Evolutionary conservation across 306 rosid species (phyloP), one percentile per base, ranked within the genome.

Genomic region (Fragaria nilgerrensis): DNA sequence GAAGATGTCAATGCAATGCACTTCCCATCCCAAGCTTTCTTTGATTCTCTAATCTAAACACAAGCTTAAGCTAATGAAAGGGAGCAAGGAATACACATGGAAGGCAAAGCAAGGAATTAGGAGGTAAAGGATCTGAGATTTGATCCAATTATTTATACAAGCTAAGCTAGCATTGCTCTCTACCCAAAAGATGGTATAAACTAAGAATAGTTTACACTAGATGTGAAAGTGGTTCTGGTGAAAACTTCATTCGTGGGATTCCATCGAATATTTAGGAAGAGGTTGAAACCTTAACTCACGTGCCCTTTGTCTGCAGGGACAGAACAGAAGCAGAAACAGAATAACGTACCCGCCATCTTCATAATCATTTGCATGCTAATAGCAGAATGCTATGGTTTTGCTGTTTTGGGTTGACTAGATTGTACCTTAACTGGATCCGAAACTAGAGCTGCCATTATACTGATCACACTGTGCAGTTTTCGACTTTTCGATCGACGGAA

Each of bases 311-410:
- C 55, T 32, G 44, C 41, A 37, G 8, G 53, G 68, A 41, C 77
- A 61, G 63, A 48, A 59, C 53, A 59, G 36, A 67, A 17, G 59
- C 11, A 6, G 9, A 10, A 17, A 32, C 45, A 29, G 27, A 67
- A 44, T 58, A 52, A 55, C 75, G 78, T 81, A 55, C 39, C 68
- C 67, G 80, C 55, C 80, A 69, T 68, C 36, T 64, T 19, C 69
- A 34, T 64, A 32, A 61, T 32, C 44, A 64, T 16, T 29, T 29
- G n/a, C 17, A 29, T 27, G 41, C 43, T 39, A 7, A 39, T 7
- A 39, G 43, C 9, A 39, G 1, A 6, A 41, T 41, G 44, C 43
- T 29, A 6, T 62, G n/a, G 41, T 62, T 62, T 62, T 29, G n/a
- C 68, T 29, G 43, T 29, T 14, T 32, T 62, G n/a, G 22, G 41